Percentiles rank a stretch among this genome's conserved stretches.
Conservation (phyloP, 2,329 filamentous ascomycete species). For the Achaetomium macrosporum region DNA sequence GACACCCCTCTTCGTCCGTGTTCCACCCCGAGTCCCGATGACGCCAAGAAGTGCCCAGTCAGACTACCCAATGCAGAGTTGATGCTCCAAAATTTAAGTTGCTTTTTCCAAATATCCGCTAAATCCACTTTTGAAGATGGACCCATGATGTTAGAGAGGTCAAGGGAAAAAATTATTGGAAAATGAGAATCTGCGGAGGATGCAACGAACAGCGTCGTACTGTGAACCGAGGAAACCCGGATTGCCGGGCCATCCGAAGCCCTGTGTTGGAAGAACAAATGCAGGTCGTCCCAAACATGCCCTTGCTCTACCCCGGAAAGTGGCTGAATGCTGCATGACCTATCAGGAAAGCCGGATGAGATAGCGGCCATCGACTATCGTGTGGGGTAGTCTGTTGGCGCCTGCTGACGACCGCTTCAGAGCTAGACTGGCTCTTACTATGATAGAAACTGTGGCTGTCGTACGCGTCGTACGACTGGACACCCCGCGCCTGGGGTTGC, state of each 20-base stretch:
- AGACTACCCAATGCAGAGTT: conserved; percentile 1
- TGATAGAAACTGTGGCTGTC: not conserved
- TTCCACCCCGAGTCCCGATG: not conserved
- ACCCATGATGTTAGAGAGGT: conserved; percentile 1
- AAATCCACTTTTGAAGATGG: conserved; percentile 9
- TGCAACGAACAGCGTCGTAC: not conserved
- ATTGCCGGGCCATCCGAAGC: not conserved
- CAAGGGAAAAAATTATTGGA: not conserved
- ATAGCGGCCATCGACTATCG: not conserved
- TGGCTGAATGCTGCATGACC: conserved; percentile 3
- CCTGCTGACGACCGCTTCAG: conserved; percentile 1
- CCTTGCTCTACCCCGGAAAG: conserved; percentile 7
- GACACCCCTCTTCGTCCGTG: not conserved
- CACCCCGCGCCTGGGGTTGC: conserved; percentile 17
- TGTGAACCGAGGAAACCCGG: not conserved
- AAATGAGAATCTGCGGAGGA: not conserved
- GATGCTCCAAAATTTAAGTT: conserved; percentile 1
- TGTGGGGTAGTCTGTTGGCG: conserved; percentile 12
- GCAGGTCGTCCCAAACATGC: not conserved
- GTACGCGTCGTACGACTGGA: not conserved
- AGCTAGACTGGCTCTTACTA: not conserved
- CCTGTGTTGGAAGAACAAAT: conserved; percentile 1
- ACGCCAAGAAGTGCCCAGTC: conserved; percentile 5
- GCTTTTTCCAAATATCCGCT: conserved; percentile 17
- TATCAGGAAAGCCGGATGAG: conserved; percentile 13